phyloP scores from a whole-genome alignment of 805 yeast genomes.

The Kodamaea neixiangensis region DNA sequence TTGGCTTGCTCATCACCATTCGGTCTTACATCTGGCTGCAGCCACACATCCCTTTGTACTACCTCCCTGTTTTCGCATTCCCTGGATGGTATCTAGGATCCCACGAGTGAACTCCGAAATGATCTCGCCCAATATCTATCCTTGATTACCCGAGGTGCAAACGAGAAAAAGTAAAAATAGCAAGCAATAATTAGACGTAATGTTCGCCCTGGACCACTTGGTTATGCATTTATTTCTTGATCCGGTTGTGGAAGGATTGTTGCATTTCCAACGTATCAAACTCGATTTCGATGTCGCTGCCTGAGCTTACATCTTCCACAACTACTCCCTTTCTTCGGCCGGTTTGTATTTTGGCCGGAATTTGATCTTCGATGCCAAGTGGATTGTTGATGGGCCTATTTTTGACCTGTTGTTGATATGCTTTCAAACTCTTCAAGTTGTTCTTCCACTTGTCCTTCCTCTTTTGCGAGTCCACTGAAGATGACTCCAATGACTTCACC shows the following conservation, averaged over 20 bases:
- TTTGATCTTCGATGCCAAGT: conserved; percentile 1
- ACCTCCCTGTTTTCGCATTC: background rate
- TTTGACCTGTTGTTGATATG: conserved; percentile 16
- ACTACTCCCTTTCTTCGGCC: conserved; percentile 5
- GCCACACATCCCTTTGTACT: background rate
- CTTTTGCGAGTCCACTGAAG: conserved; percentile 18
- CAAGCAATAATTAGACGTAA: background rate
- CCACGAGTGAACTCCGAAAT: background rate
- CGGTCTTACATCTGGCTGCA: background rate
- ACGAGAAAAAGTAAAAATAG: conserved; percentile 1
- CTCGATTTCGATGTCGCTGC: conserved; percentile 34
- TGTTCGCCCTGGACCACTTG: background rate
- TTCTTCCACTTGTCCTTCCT: conserved; percentile 26
- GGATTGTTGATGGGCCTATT: conserved; percentile 11
- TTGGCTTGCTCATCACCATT: background rate
- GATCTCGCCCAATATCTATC: background rate
- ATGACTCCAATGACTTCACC: conserved; percentile 17
- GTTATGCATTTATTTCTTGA: background rate
- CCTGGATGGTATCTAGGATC: background rate
- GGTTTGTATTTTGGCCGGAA: conserved; percentile 2
- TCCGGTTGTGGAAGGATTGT: conserved; percentile 16
- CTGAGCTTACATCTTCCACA: conserved; percentile 17
- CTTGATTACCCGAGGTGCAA: background rate
- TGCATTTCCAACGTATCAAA: conserved; percentile 27
- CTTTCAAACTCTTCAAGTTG: conserved; percentile 20